Evolutionary conservation across 202 grass and related monocot genomes (phyloP), one percentile per base, ranked within the genome.

Genomic region (Setaria viridis): DNA sequence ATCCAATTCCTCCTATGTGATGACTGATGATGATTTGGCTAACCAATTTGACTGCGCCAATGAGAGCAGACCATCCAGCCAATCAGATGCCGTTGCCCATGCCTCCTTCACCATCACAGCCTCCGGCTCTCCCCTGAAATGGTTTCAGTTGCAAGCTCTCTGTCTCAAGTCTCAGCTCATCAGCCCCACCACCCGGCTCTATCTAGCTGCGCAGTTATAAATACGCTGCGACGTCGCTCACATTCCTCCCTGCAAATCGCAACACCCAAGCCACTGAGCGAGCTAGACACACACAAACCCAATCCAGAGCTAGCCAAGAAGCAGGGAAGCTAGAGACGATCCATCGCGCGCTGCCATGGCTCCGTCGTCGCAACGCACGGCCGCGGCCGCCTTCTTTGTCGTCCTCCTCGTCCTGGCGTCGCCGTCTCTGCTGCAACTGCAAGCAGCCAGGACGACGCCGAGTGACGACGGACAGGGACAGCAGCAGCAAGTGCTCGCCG

Each of bases 371-470:
- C n/a, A 6, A 2, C 63, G 20, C 66, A 70, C 16, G 14, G 34
- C 53, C 13, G 34, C 45, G 9, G 14, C 16, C 46, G 19, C 72
- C 15, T 21, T 80, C 11, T 2, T 87, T 33, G 1, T 91, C 19
- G 25, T 64, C 57, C 1, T 86, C 47, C 65, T 81, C 46, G 11
- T 78, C 46, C 19, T 62, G 10, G 21, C 21, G 21, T 12, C 80
- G 42, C 29, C 82, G 2, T 14, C 37, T 19, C 41, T 81, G 33
- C 66, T 35, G 39, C 80, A 54, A 25, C 71, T 70, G 57, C 41
- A 71, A 14, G 67, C 74, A 5, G 84, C 88, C 33, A 86, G 91
- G 83, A 74, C 43, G 80, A 54, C 39, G 83, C 89, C 65, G 6
- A 4, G 2, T 3, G 62, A 62, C 1, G 60, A 6, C 4, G 29